A percentile compares a stretch with the other conserved stretches of the same genome.
Evolutionary conservation across 1,284 basidiomycete species (phyloP).

Genomic region (Abortiporus biennis): DNA sequence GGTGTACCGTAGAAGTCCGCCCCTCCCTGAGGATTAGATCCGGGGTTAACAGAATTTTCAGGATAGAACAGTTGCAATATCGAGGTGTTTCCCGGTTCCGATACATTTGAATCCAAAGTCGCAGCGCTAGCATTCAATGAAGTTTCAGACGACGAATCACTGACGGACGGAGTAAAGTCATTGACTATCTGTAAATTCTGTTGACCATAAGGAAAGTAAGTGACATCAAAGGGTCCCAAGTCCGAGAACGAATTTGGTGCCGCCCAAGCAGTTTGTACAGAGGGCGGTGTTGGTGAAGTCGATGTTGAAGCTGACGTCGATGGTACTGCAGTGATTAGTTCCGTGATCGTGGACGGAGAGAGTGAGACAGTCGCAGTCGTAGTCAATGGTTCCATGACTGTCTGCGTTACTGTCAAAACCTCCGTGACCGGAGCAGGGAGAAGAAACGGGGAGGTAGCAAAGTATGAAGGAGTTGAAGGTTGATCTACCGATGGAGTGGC

Average conservation of each 20-base stretch:
- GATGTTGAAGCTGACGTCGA: no score
- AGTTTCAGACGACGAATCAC: conserved; percentile 7
- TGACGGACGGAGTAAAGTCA: conserved; percentile 34
- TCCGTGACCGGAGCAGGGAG: no score
- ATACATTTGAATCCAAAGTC: conserved; percentile 1
- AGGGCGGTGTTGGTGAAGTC: no score
- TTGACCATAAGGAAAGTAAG: conserved; percentile 47
- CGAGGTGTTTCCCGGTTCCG: conserved; percentile 20
- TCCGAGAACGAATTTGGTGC: conserved; percentile 49
- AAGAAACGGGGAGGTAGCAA: no score
- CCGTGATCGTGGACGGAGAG: no score
- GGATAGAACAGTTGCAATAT: conserved; percentile 60
- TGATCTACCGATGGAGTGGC: no score
- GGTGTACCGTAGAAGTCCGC: conserved; percentile 67
- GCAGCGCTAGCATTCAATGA: neutral
- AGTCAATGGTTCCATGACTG: no score
- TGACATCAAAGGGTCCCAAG: conserved; percentile 54
- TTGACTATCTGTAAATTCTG: conserved; percentile 55
- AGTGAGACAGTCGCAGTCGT: no score
- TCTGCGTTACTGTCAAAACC: no score
- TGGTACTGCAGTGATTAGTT: no score
- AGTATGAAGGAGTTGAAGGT: no score
- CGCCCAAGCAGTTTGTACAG: conserved; percentile 36
- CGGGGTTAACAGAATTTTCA: conserved; percentile 57
- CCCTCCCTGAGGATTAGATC: conserved; percentile 50